These are phyloP conservation scores for Camellia lanceoleosa DNA, from an alignment of 148 eudicot genomes.

Conservation along the genomic window DNA sequence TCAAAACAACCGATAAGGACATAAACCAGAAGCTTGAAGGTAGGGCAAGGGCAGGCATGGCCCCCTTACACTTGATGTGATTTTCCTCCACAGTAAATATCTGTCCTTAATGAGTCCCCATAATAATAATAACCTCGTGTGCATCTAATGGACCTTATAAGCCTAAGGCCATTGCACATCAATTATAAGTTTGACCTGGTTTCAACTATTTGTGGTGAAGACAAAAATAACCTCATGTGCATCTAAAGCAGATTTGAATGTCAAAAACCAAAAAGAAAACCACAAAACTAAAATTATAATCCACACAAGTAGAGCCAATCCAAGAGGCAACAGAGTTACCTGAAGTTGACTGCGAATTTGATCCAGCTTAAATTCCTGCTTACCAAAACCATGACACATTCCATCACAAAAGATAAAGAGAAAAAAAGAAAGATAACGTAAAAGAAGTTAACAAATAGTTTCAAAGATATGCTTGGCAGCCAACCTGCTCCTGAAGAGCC, in stretches of 20 bases:
- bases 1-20: not conserved
- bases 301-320: not conserved
- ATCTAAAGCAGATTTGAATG: not conserved
- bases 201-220: not conserved
- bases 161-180: too few relatives aligned
- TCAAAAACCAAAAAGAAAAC: not conserved
- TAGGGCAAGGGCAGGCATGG: not conserved
- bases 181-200: not conserved
- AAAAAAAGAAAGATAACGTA: constrained; percentile 4
- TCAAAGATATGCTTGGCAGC: not conserved
- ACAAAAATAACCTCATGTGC: not conserved
- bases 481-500: constrained; percentile 85
- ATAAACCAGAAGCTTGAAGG: not conserved
- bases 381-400: constrained; percentile 21
- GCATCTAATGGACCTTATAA: not conserved
- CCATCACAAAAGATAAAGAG: not conserved
- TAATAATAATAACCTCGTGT: not conserved
- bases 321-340: constrained; percentile 42
- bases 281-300: not conserved
- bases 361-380: constrained; percentile 74
- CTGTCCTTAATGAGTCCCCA: not conserved
- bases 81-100: not conserved
- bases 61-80: not conserved
- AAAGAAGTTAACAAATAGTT: constrained; percentile 1
- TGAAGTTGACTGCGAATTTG: constrained; percentile 70